Evolutionary conservation across 306 rosid species (phyloP).

Genomic region (Castanea mollissima): DNA sequence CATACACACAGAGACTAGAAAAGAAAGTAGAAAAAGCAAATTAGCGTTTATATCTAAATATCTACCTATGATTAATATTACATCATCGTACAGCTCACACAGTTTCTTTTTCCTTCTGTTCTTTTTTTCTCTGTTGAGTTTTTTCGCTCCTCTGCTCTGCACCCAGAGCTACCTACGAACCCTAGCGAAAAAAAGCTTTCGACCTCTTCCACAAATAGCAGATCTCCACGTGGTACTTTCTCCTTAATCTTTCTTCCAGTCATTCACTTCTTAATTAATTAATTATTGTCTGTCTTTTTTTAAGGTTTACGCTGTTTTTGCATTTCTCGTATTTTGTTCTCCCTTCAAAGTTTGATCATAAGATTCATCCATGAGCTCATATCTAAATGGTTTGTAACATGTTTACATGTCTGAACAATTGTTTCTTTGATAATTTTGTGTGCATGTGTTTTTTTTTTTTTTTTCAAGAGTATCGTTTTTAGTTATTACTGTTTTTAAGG

Average conservation of each 20-base stretch:
- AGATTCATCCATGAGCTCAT: not conserved
- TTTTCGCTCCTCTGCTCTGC: not conserved
- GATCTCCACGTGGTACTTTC: constrained; percentile 6
- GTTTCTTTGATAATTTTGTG: no score
- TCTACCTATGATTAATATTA: no score
- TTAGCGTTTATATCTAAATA: not conserved
- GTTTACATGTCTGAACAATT: no score
- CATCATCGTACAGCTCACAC: not conserved
- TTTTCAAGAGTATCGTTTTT: no score
- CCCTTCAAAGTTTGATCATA: not conserved
- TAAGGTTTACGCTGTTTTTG: not conserved
- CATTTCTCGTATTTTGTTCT: not conserved
- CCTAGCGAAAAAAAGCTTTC: not conserved
- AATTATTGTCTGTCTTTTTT: no score
- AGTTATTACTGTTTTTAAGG: not conserved
- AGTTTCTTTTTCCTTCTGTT: no score
- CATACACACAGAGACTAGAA: no score
- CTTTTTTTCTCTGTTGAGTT: not conserved
- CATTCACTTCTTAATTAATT: not conserved
- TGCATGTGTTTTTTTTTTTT: no score
- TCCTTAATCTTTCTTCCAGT: not conserved
- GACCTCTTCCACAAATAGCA: not conserved
- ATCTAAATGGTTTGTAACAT: no score
- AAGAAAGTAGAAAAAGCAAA: not conserved
- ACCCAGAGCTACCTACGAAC: not conserved